Percentiles rank a stretch among this genome's conserved stretches.
These are phyloP conservation scores for Vaucheria bursata DNA, from an alignment of 352 stramenopile species.

Conservation along the genomic window DNA sequence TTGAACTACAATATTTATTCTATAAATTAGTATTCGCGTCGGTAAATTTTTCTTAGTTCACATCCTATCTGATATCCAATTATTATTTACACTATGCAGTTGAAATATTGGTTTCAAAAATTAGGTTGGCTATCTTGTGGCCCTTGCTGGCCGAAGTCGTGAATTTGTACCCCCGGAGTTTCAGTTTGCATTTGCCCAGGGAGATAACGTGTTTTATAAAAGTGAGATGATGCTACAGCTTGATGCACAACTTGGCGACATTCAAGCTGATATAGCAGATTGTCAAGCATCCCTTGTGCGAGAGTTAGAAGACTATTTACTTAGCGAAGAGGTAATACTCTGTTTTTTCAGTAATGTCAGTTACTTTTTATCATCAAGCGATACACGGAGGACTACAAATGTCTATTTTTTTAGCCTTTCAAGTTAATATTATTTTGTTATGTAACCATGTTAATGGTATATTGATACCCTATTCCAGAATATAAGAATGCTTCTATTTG, in stretches of 20 bases:
- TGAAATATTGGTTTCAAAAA: neutral
- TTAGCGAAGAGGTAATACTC: slow-evolving; percentile 23
- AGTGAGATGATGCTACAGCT: slow-evolving; percentile 25
- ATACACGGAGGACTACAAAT: too few relatives aligned
- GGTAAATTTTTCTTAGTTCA: too few relatives aligned
- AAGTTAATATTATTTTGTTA: too few relatives aligned
- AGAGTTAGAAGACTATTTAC: slow-evolving; percentile 30
- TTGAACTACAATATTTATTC: too few relatives aligned
- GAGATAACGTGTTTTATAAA: neutral
- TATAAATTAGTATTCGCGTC: too few relatives aligned
- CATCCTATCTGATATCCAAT: neutral
- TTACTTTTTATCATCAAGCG: too few relatives aligned
- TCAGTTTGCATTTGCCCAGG: slow-evolving; percentile 37
- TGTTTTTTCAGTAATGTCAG: too few relatives aligned
- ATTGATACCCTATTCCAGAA: too few relatives aligned
- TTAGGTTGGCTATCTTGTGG: slow-evolving; percentile 24
- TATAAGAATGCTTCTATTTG: too few relatives aligned
- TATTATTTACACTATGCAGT: neutral
- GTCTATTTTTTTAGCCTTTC: too few relatives aligned
- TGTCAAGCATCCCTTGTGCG: slow-evolving; percentile 29
- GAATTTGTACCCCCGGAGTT: slow-evolving; percentile 34
- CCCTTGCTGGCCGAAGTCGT: slow-evolving; percentile 6
- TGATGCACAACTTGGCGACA: slow-evolving; percentile 41
- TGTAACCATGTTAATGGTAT: too few relatives aligned
- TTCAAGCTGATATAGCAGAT: slow-evolving; percentile 42